Conservation (phyloP, 495 filamentous ascomycete species). For the Elaphomyces granulatus region DNA sequence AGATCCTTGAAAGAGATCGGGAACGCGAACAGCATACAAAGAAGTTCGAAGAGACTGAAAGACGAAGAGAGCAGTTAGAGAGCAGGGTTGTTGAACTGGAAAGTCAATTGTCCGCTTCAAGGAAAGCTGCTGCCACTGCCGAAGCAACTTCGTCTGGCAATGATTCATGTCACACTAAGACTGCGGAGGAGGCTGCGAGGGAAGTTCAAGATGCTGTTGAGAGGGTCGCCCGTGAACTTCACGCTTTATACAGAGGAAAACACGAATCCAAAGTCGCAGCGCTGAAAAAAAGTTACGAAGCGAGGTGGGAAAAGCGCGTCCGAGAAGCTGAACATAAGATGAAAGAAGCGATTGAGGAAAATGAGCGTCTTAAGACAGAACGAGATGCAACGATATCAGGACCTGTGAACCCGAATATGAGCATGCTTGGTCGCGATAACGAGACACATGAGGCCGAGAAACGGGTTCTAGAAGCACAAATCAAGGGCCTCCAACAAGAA, state of each 20-base stretch:
- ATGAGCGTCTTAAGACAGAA: constrained; percentile 52
- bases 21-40: constrained; percentile 60
- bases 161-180: constrained; percentile 5
- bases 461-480: constrained; percentile 42
- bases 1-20: constrained; percentile 59
- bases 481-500: constrained; percentile 57
- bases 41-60: constrained; percentile 60
- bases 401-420: constrained; percentile 33
- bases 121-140: constrained; percentile 25
- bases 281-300: constrained; percentile 89
- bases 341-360: constrained; percentile 50
- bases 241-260: constrained; percentile 88
- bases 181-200: constrained; percentile 28
- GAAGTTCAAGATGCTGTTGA: constrained; percentile 79
- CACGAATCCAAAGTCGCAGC: constrained; percentile 90
- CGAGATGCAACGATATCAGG: constrained; percentile 51
- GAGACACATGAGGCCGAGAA: constrained; percentile 39
- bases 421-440: constrained; percentile 24
- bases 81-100: constrained; percentile 46
- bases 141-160: constrained; percentile 6
- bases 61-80: constrained; percentile 48
- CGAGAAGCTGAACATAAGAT: constrained; percentile 57
- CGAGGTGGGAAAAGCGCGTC: constrained; percentile 73
- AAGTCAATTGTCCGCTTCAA: constrained; percentile 54
- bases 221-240: constrained; percentile 76